Conservation (phyloP, 768 basidiomycete species). For the Phanerochaete carnosa region DNA sequence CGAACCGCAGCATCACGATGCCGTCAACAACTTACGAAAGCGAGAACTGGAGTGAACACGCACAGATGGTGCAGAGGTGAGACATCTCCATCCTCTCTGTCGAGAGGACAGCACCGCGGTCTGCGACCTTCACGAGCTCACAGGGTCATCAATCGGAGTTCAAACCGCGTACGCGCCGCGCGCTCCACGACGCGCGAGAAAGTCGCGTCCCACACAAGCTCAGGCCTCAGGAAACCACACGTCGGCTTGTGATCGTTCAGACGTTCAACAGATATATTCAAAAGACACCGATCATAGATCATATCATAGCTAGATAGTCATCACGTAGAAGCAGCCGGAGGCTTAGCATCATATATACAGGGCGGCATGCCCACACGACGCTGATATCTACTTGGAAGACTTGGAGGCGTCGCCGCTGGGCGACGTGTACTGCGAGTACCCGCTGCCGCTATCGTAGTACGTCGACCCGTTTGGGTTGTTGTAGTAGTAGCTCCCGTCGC, state of each 20-base stretch:
- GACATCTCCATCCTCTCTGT: neutral
- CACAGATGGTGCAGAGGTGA: neutral
- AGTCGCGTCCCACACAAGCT: too few species aligned
- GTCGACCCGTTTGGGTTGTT: conserved; percentile 56
- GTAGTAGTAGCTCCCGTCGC: conserved; percentile 63
- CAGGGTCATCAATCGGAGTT: neutral
- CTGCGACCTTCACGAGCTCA: too few species aligned
- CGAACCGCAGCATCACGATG: neutral
- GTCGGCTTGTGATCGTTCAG: neutral
- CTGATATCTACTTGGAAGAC: conserved; percentile 14
- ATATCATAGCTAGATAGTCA: too few species aligned
- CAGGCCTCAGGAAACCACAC: too few species aligned
- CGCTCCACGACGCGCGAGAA: neutral
- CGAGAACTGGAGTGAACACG: neutral
- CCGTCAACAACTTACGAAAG: neutral
- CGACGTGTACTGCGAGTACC: conserved; percentile 48
- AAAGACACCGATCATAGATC: too few species aligned
- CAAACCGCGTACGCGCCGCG: neutral
- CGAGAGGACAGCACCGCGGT: too few species aligned
- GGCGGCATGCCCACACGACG: neutral
- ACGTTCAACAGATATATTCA: neutral
- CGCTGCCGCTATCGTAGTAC: conserved; percentile 52
- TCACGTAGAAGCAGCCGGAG: too few species aligned
- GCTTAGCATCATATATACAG: neutral
- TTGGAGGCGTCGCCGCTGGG: conserved; percentile 31